phyloP scores from a whole-genome alignment of 2,329 filamentous ascomycete genomes.

The Penicillium decumbens region DNA sequence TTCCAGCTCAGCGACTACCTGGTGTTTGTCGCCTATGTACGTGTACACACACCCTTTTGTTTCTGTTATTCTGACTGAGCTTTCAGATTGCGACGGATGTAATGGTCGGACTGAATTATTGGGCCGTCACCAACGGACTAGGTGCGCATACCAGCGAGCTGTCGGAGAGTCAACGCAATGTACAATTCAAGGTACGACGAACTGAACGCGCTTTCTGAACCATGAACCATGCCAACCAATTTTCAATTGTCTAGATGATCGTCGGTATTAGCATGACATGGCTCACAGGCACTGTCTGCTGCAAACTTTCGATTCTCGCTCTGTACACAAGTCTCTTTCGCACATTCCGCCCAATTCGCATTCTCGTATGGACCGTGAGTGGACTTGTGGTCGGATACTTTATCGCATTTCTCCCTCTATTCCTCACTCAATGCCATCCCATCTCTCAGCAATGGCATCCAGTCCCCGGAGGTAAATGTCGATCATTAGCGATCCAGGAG shows the following conservation, averaged over 20 bases:
- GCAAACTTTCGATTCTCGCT: slow-evolving; percentile 12
- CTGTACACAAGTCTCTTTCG: slow-evolving; percentile 11
- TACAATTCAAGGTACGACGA: slow-evolving; percentile 4
- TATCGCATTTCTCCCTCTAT: slow-evolving; percentile 6
- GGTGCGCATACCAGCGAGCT: slow-evolving; percentile 4
- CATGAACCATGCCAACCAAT: background rate
- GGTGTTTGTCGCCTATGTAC: slow-evolving; percentile 7
- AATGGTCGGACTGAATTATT: slow-evolving; percentile 6
- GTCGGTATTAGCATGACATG: slow-evolving; percentile 8
- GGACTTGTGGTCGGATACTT: slow-evolving; percentile 10
- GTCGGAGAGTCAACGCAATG: slow-evolving; percentile 2
- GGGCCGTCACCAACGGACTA: slow-evolving; percentile 6
- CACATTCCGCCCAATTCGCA: slow-evolving; percentile 9
- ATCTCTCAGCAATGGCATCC: slow-evolving; percentile 12
- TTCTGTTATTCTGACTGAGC: background rate
- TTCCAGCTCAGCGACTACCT: slow-evolving; percentile 10
- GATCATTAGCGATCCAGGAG: slow-evolving; percentile 5
- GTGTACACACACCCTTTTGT: background rate
- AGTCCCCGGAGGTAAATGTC: slow-evolving; percentile 5
- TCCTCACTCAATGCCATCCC: slow-evolving; percentile 13
- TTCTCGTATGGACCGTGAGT: slow-evolving; percentile 8
- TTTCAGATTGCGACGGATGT: slow-evolving; percentile 2
- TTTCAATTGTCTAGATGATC: background rate
- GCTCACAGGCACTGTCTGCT: slow-evolving; percentile 10
- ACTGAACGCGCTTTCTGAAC: background rate